phyloP scores from a whole-genome alignment of 305 asterid species.

The Solanum hybrid region DNA sequence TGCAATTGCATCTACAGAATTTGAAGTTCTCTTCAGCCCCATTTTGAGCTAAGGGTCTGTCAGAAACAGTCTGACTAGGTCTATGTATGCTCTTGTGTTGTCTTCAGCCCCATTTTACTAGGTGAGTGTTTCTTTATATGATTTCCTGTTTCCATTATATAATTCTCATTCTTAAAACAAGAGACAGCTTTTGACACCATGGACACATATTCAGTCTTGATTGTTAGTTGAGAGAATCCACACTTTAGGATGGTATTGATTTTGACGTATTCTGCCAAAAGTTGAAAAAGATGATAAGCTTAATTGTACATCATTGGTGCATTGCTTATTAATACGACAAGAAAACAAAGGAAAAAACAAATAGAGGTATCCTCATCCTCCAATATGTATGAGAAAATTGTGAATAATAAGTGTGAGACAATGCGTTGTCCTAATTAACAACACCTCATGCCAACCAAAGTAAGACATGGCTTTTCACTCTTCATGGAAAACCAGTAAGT shows the following conservation, averaged over 20 bases:
- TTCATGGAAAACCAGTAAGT: background rate
- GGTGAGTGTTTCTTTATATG: background rate
- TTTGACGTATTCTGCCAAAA: background rate
- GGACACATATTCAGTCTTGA: background rate
- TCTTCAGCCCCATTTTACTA: too few species aligned
- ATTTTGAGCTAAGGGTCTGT: background rate
- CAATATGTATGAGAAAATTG: background rate
- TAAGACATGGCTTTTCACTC: background rate
- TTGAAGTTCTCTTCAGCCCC: background rate
- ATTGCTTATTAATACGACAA: background rate
- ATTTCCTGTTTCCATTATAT: background rate
- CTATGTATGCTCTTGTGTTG: background rate
- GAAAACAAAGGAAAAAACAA: background rate
- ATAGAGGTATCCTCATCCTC: background rate
- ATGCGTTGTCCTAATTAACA: background rate
- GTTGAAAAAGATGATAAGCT: background rate
- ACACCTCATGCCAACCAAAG: background rate
- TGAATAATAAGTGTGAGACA: background rate
- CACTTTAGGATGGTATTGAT: background rate
- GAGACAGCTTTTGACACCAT: background rate
- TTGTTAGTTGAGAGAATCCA: background rate
- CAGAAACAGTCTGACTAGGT: background rate
- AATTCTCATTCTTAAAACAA: background rate
- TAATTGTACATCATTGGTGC: constrained; percentile 1
- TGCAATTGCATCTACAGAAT: background rate